A percentile compares a stretch with the other conserved stretches of the same genome.
Evolutionary conservation across 805 yeast species (phyloP).

Genomic region (Kuraishia floccosa): DNA sequence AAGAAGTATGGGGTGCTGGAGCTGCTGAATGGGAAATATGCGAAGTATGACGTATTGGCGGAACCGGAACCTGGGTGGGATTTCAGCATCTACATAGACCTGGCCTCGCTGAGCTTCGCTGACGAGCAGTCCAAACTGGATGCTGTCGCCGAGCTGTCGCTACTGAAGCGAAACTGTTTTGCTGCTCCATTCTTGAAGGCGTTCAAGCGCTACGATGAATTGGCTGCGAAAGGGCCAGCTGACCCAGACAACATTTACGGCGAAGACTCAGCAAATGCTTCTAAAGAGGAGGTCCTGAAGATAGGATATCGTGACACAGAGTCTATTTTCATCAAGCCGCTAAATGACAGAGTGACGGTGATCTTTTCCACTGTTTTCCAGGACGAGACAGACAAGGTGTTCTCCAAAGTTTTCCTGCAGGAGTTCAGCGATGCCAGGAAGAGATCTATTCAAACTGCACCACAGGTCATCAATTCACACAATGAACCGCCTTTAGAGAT

Average conservation of each 20-base stretch:
- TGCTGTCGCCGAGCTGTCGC: slow-evolving; percentile 54
- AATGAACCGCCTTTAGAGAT: slow-evolving; percentile 90
- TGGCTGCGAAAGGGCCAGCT: slow-evolving; percentile 31
- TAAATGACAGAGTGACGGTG: slow-evolving; percentile 93
- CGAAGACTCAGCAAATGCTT: slow-evolving; percentile 21
- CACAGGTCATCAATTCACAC: slow-evolving; percentile 89
- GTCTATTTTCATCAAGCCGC: slow-evolving; percentile 80
- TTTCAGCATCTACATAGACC: slow-evolving; percentile 62
- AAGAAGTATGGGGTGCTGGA: slow-evolving; percentile 51
- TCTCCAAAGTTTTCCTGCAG: slow-evolving; percentile 82
- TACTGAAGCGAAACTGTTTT: slow-evolving; percentile 75
- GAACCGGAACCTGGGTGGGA: slow-evolving; percentile 72
- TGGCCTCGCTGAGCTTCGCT: slow-evolving; percentile 24
- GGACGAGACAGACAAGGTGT: slow-evolving; percentile 92
- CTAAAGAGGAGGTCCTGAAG: slow-evolving; percentile 47
- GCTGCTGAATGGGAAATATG: slow-evolving; percentile 40
- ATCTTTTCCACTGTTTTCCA: slow-evolving; percentile 89
- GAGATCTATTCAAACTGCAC: slow-evolving; percentile 93
- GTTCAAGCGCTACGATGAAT: slow-evolving; percentile 62
- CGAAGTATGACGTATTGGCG: slow-evolving; percentile 24
- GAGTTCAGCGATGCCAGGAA: slow-evolving; percentile 95
- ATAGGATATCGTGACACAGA: slow-evolving; percentile 90
- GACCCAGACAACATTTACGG: slow-evolving; percentile 30
- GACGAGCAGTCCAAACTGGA: slow-evolving; percentile 36
- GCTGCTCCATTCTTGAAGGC: slow-evolving; percentile 92